Percentiles rank a stretch among this genome's conserved stretches.
Conservation (phyloP, 2,329 filamentous ascomycete genomes). For the Beauveria rudraprayagi region DNA sequence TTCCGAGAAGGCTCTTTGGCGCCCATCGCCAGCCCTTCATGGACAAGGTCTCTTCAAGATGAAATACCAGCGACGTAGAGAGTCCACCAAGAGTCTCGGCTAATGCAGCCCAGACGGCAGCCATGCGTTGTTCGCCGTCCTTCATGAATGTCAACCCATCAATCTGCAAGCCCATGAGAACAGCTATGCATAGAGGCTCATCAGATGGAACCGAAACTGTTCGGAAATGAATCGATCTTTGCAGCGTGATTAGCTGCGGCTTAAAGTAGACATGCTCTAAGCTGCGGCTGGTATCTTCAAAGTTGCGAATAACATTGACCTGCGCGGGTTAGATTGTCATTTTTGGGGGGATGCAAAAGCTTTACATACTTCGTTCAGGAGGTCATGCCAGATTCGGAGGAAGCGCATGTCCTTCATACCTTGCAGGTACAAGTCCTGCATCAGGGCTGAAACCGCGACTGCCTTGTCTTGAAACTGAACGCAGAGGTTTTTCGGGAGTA, state of each 20-base stretch:
- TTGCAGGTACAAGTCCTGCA: conserved; percentile 11
- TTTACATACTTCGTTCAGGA: conserved; percentile 14
- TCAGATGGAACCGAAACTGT: conserved; percentile 22
- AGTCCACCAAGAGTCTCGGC: conserved; percentile 14
- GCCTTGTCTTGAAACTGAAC: conserved; percentile 26
- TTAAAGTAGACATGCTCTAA: not conserved
- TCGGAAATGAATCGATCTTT: conserved; percentile 21
- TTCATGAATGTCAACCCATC: conserved; percentile 11
- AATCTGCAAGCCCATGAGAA: conserved; percentile 20
- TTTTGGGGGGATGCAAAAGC: fast-evolving
- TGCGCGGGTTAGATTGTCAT: not conserved
- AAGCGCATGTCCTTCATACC: conserved; percentile 13
- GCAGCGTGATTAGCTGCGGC: conserved; percentile 14
- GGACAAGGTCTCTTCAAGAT: conserved; percentile 16
- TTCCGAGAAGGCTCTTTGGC: conserved; percentile 16
- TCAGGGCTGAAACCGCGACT: conserved; percentile 12
- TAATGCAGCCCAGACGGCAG: conserved; percentile 18
- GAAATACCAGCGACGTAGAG: conserved; percentile 18
- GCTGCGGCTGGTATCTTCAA: not conserved
- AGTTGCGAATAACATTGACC: conserved; percentile 15
- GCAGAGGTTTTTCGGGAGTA: conserved; percentile 22
- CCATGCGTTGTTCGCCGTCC: conserved; percentile 17
- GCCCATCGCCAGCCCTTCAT: conserved; percentile 22
- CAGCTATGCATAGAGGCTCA: conserved; percentile 23
- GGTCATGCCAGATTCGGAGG: conserved; percentile 17